Evolutionary conservation across 441 rosid genomes (phyloP), one percentile per base, ranked within the genome.

Genomic region (Populus hybrid): DNA sequence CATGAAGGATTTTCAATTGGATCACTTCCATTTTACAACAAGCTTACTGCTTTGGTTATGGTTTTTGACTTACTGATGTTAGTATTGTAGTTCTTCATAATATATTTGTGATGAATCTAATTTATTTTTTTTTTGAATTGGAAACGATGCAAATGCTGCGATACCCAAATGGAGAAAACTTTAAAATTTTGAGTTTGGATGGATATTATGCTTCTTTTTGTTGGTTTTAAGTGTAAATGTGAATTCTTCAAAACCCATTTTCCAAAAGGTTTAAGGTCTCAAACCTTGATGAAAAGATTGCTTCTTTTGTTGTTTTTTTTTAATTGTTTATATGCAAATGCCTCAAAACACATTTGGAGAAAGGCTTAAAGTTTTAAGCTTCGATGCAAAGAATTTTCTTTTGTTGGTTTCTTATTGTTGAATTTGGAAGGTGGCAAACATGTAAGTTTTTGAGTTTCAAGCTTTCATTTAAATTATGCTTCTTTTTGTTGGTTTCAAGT

Each of bases 61-160:
- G 97, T 95, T 83, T 92, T 93, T 71, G 91, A 93, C 86, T 76
- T 89, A 91, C 71, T 77, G 82, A 95, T 81, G 99, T 95, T 82
- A 84, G 86, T 61, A 20, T 6, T 56, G 20, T 56, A 20, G 63
- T 56, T 56, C 63, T 2, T 56, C 20, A 7, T 20, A n/a, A 7
- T 56, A 56, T 56, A 56, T 20, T 6, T 56, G 9, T 56, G 63
- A 56, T 56, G 23, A 2, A 18, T 56, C 3, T 7, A 6, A 20
- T 20, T 5, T 20, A 0, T 53, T 53, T 53, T 53, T 6, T 56
- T n/a, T 20, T 56, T 56, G 7, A 56, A 20, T 56, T 56, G 23
- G 23, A 18, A 56, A n/a, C 8, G 63, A 56, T 56, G 63, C 21
- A 53, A 20, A 56, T 56, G 63, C 63, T 56, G 63, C 63, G 7